Base-by-base conservation (phyloP, 2,329 filamentous ascomycete genomes). In the Gremmenia infestans region DNA sequence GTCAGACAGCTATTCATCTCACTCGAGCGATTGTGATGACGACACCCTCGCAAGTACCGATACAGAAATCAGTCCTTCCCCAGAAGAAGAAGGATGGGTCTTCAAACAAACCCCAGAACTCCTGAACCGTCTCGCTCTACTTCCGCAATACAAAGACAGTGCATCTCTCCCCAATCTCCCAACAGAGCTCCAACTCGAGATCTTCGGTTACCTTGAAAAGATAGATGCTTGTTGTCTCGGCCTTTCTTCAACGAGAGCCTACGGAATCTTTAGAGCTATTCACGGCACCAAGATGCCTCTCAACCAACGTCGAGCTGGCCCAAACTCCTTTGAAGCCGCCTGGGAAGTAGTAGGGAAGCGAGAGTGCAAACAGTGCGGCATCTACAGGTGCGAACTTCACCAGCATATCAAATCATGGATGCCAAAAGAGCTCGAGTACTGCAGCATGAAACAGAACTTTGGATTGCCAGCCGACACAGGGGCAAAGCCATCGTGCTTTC, bases 211-310 rank as follows among this genome's bases (percentile, higher is more conserved):
- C 60, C 78, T 86, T 56, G 83, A 86, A 70, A 80, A 81, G 49
- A 84, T 86, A 60, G 83, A 86, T 70, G 81, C 81, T 65, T 81
- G 79, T 40, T 85, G 82, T 66, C 72, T 86, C 40, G 83, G 81
- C 14, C 75, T 86, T 52, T 78, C 81, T 39, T 81, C 77, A 72
- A 75, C 74, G 45, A 75, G 79, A 66, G 77, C 84, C 61, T 86
- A 86, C 68, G 71, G 74, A 36, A 81, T 86, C 63, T 81, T 83
- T 69, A 74, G 76, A 25, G 76, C 76, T 53, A 74, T 83, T 70
- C 77, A 83, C 67, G 61, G 61, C 25, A 80, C 79, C 52, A 73
- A 69, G 7, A 78, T 86, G n/a, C 73, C 81, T 9, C 76, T 86
- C 15, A 78, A 78, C 17, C 76, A 77, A 48, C 77, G 82, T 14